phyloP scores from a whole-genome alignment of 768 basidiomycete species.

The Kwoniella botswanensis region DNA sequence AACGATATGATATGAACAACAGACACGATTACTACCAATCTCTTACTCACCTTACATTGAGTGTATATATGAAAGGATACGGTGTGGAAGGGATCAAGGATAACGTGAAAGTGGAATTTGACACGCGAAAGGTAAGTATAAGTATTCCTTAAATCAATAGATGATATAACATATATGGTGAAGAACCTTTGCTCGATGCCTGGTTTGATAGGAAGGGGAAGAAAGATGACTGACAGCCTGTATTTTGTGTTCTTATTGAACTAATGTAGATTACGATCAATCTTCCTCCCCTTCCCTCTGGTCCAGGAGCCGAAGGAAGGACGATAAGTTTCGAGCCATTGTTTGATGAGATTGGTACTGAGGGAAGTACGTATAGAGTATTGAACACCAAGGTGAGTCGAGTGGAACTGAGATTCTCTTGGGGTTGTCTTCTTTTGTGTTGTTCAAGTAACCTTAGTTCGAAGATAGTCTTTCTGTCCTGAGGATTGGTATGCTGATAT shows the following conservation, averaged over 20 bases:
- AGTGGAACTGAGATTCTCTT: not conserved
- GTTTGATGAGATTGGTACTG: conserved; percentile 76
- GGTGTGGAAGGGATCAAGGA: conserved; percentile 29
- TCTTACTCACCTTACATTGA: conserved; percentile 39
- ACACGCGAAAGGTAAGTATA: conserved; percentile 27
- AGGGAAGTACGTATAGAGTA: conserved; percentile 68
- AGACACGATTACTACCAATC: conserved; percentile 57
- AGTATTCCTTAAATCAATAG: no score
- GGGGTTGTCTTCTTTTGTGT: no score
- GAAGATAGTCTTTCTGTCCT: no score
- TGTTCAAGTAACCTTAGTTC: no score
- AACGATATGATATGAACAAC: not conserved
- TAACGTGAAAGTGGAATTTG: conserved; percentile 40
- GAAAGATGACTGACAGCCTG: no score
- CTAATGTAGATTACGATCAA: conserved; percentile 4
- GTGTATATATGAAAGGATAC: conserved; percentile 52
- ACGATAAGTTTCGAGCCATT: conserved; percentile 76
- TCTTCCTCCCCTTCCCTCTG: conserved; percentile 1
- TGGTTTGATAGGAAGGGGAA: no score
- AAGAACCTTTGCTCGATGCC: no score
- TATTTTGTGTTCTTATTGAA: not conserved
- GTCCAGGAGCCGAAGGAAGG: conserved; percentile 61
- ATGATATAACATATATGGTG: no score
- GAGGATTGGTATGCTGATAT: not conserved
- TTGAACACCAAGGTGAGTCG: conserved; percentile 72